phyloP scores from a whole-genome alignment of 768 basidiomycete species.

The Mycena rebaudengoi region DNA sequence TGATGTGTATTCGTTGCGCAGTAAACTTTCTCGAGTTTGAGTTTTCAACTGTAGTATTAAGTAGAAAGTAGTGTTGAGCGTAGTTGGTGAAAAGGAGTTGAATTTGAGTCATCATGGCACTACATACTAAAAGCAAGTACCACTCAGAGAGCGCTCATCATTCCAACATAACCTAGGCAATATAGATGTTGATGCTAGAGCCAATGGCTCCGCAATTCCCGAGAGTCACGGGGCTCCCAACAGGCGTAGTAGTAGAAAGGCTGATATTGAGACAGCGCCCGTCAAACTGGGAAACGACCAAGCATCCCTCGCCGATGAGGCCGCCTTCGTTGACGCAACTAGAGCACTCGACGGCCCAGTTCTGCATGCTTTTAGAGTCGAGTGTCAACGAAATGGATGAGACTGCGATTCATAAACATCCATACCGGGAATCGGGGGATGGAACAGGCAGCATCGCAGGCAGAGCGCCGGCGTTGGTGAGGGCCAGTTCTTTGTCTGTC shows the following conservation, averaged over 20 bases:
- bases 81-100: background rate
- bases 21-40: background rate
- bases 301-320: slow-evolving; percentile 3
- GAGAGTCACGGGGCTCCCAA: slow-evolving; percentile 4
- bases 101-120: background rate
- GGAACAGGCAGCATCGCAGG: background rate
- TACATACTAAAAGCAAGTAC: background rate
- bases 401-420: background rate
- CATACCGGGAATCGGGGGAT: background rate
- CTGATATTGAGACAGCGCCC: slow-evolving; percentile 7
- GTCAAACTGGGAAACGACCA: background rate
- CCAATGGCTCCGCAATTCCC: slow-evolving; percentile 1
- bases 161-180: slow-evolving; percentile 1
- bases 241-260: background rate
- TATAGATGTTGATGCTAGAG: slow-evolving; percentile 2
- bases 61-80: background rate
- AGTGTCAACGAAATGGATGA: slow-evolving; percentile 1
- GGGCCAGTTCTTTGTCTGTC: background rate
- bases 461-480: slow-evolving; percentile 1
- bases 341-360: slow-evolving; percentile 1
- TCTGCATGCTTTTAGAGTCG: slow-evolving; percentile 2
- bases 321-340: background rate
- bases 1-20: background rate
- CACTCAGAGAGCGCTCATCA: background rate
- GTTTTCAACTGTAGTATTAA: background rate